Evolutionary conservation across 768 basidiomycete species (phyloP).

Genomic region (Termitomyces sp.): DNA sequence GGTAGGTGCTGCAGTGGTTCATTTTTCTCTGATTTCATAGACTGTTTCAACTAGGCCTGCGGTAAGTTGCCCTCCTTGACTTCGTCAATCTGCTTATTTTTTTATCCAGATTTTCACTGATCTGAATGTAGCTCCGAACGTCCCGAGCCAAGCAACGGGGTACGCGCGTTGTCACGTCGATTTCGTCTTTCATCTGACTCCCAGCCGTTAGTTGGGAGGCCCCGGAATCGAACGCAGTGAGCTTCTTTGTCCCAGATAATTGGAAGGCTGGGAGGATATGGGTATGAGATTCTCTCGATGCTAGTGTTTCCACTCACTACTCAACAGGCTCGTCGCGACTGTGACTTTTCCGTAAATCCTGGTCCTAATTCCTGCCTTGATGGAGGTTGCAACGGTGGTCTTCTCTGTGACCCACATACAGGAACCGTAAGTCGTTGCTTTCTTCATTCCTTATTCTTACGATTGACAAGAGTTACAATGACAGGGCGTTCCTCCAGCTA

Average conservation of each 20-base stretch:
- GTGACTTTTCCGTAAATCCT: constrained; percentile 49
- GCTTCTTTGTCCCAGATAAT: constrained; percentile 51
- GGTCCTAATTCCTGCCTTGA: constrained; percentile 56
- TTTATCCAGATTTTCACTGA: constrained; percentile 55
- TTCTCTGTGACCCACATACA: constrained; percentile 44
- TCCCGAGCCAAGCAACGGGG: constrained; percentile 43
- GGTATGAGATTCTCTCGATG: constrained; percentile 21
- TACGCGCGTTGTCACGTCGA: constrained; percentile 14
- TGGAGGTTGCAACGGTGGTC: constrained; percentile 68
- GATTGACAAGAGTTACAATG: neutral
- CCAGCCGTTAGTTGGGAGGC: constrained; percentile 33
- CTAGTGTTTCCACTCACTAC: neutral
- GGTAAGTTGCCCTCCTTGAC: constrained; percentile 13
- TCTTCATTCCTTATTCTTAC: neutral
- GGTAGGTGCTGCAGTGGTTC: constrained; percentile 30
- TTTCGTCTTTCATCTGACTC: neutral
- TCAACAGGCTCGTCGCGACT: constrained; percentile 54
- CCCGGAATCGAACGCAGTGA: constrained; percentile 27
- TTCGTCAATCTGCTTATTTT: neutral
- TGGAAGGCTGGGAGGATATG: constrained; percentile 65
- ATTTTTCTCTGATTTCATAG: neutral
- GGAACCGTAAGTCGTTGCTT: constrained; percentile 37
- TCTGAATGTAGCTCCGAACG: constrained; percentile 39
- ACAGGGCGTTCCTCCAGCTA: constrained; percentile 66
- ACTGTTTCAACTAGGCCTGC: constrained; percentile 26